Percentiles rank a stretch among this genome's conserved stretches.
Conservation (phyloP, 306 rosid species). For the Vigna nakashimae region DNA sequence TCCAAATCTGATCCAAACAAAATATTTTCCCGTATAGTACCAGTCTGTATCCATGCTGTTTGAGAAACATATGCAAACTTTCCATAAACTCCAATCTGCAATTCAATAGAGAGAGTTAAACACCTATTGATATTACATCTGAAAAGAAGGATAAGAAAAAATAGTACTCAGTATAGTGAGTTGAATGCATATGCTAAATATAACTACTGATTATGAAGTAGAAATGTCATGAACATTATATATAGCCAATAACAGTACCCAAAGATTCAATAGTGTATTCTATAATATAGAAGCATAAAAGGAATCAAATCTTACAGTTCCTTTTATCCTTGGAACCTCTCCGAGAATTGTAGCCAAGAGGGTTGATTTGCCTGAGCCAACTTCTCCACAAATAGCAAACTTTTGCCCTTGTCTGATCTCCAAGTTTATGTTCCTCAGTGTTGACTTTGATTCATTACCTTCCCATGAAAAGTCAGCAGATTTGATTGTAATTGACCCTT, state of each 20-base stretch:
- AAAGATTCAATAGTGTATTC: neutral
- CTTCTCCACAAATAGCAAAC: slow-evolving; percentile 79
- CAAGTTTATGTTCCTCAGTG: slow-evolving; percentile 59
- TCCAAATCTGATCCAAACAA: slow-evolving; percentile 56
- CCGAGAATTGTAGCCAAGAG: slow-evolving; percentile 69
- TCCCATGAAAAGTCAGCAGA: slow-evolving; percentile 70
- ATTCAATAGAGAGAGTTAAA: neutral
- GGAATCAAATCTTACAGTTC: slow-evolving; percentile 53
- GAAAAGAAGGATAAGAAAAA: neutral
- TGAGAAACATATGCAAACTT: slow-evolving; percentile 63
- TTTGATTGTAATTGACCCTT: slow-evolving; percentile 44
- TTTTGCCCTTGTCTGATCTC: slow-evolving; percentile 61
- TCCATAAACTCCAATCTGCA: slow-evolving; percentile 51
- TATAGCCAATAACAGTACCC: neutral
- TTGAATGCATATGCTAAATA: neutral
- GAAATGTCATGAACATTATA: neutral
- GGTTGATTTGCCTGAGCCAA: slow-evolving; percentile 68
- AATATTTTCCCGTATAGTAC: slow-evolving; percentile 56
- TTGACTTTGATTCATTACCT: slow-evolving; percentile 51
- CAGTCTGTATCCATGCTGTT: slow-evolving; percentile 61
- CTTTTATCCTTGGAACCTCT: slow-evolving; percentile 61
- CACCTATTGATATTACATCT: neutral
- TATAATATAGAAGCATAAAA: neutral
- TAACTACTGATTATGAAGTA: neutral
- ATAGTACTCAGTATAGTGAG: neutral